Evolutionary conservation across 1,284 basidiomycete genomes (phyloP).

Genomic region (Puccinia hordei): DNA sequence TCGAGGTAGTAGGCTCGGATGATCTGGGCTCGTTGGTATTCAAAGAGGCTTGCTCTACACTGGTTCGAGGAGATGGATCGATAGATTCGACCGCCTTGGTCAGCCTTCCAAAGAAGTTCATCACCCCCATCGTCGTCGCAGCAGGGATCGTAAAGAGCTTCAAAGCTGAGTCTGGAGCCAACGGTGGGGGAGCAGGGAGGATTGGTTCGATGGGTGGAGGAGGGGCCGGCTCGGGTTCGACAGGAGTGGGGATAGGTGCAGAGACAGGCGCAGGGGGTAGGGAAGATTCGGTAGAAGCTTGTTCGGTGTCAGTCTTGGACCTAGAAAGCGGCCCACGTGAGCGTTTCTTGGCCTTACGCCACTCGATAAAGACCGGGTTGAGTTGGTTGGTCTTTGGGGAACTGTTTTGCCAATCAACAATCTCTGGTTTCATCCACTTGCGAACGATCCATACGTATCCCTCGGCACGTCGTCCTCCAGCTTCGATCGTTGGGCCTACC

Average conservation of each 20-base stretch:
- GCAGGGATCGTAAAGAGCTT: constrained; percentile 64
- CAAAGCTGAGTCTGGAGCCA: constrained; percentile 69
- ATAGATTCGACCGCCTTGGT: background rate
- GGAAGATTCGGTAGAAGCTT: background rate
- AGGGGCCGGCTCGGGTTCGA: constrained; percentile 27
- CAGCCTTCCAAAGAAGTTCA: constrained; percentile 60
- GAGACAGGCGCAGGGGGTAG: background rate
- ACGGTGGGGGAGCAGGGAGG: constrained; percentile 60
- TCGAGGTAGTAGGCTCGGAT: too few relatives aligned
- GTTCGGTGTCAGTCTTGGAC: background rate
- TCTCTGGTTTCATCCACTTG: constrained; percentile 54
- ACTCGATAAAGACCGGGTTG: constrained; percentile 52
- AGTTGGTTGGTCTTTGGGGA: constrained; percentile 25
- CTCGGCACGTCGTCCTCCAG: constrained; percentile 53
- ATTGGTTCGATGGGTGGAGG: constrained; percentile 52
- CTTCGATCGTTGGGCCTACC: constrained; percentile 47
- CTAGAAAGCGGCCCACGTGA: constrained; percentile 12
- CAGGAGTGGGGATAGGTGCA: constrained; percentile 15
- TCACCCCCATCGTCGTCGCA: constrained; percentile 59
- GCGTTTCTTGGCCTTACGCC: constrained; percentile 55
- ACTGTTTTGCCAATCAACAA: constrained; percentile 42
- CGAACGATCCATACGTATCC: constrained; percentile 57
- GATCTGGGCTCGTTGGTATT: too few relatives aligned
- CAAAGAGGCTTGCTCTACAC: background rate
- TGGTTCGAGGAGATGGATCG: background rate